A percentile compares a stretch with the other conserved stretches of the same genome.
These are phyloP conservation scores for Nemania sp. DNA, from an alignment of 2,329 filamentous ascomycete genomes.

Conservation along the genomic window DNA sequence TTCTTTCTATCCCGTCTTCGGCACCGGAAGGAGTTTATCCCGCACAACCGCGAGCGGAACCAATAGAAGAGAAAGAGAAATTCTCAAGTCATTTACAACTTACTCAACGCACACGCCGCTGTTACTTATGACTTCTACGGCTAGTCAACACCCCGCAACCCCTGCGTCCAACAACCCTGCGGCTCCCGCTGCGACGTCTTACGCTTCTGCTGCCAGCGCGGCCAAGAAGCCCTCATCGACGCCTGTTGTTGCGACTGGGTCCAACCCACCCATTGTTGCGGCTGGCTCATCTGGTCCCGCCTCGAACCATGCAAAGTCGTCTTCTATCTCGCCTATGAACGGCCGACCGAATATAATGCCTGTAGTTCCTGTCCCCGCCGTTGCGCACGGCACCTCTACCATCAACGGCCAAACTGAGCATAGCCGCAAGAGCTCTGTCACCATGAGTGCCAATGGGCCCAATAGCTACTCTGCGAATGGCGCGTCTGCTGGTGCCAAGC, in stretches of 20 bases:
- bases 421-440: conserved; percentile 87
- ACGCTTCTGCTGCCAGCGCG: conserved; percentile 75
- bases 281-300: conserved; percentile 65
- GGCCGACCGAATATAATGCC: conserved; percentile 80
- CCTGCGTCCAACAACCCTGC: conserved; percentile 68
- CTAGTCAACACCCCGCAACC: conserved; percentile 64
- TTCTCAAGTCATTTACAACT: conserved; percentile 15
- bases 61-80: conserved; percentile 32
- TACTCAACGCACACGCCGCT: conserved; percentile 45
- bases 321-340: conserved; percentile 84
- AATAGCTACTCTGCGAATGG: conserved; percentile 83
- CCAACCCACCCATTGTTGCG: conserved; percentile 66
- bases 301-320: conserved; percentile 72
- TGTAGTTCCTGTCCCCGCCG: conserved; percentile 74
- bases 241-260: conserved; percentile 71
- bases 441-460: conserved; percentile 86
- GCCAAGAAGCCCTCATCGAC: conserved; percentile 72
- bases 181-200: conserved; percentile 70
- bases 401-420: conserved; percentile 79
- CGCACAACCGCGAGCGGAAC: conserved; percentile 39
- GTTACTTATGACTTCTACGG: conserved; percentile 72
- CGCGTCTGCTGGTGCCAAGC: conserved; percentile 69
- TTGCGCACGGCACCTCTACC: conserved; percentile 71
- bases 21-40: conserved; percentile 36
- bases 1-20: conserved; percentile 42